phyloP scores from a whole-genome alignment of 768 basidiomycete species.

The Fomitopsis serialis region DNA sequence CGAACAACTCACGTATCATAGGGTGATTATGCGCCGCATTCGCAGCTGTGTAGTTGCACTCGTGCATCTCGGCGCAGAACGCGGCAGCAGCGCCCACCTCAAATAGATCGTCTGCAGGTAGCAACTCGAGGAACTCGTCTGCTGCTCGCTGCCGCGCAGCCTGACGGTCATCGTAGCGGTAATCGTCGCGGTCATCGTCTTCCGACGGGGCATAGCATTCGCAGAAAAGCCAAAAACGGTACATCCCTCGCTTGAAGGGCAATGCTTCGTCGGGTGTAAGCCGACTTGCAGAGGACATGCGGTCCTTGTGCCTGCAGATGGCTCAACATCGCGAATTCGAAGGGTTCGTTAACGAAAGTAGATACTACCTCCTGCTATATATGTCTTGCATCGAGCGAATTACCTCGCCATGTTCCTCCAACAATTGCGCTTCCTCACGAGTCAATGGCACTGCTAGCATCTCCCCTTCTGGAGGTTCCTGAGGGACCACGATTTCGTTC shows the following conservation, averaged over 20 bases:
- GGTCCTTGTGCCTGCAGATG: conserved; percentile 38
- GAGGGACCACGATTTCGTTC: neutral
- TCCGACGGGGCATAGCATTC: neutral
- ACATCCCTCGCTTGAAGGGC: conserved; percentile 25
- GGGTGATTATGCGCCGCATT: neutral
- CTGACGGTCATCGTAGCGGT: neutral
- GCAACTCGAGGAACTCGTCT: conserved; percentile 4
- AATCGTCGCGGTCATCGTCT: neutral
- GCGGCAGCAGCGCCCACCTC: conserved; percentile 16
- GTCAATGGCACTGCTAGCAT: conserved; percentile 13
- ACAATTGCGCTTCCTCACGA: neutral
- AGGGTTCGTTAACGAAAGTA: too few relatives aligned
- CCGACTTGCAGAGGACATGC: conserved; percentile 22
- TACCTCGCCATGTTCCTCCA: conserved; percentile 21
- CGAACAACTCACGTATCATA: too few relatives aligned
- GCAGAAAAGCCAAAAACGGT: conserved; percentile 22
- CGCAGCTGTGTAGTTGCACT: neutral
- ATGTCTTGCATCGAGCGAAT: conserved; percentile 30
- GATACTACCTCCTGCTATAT: conserved; percentile 32
- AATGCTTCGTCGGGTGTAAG: conserved; percentile 27
- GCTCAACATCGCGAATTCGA: too few relatives aligned
- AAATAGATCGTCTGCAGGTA: conserved; percentile 14
- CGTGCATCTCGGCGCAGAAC: conserved; percentile 15
- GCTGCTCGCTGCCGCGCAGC: neutral
- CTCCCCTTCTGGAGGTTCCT: conserved; percentile 3